Evolutionary conservation across 106 monocot genomes (phyloP).

Genomic region (Acorus calamus): DNA sequence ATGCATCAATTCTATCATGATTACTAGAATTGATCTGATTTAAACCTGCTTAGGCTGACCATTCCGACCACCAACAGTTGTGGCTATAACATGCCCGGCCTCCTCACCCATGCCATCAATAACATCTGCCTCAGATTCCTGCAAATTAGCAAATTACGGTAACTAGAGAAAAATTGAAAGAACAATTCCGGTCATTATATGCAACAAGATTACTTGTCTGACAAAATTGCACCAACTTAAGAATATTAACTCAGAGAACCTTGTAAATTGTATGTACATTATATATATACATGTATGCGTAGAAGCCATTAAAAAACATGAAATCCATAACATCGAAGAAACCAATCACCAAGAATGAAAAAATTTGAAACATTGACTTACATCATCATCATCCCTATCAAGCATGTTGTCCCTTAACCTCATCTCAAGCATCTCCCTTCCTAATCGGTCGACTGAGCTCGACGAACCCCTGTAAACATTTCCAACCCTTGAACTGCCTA

Average conservation of each 20-base stretch:
- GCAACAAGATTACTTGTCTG: not conserved
- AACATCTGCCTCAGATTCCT: conserved; percentile 24
- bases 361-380: not conserved
- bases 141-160: not conserved
- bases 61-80: conserved; percentile 23
- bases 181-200: not conserved
- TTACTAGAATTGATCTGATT: not conserved
- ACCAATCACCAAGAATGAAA: conserved; percentile 1
- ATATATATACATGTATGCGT: not conserved
- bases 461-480: conserved; percentile 15
- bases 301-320: too few species aligned
- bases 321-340: not conserved
- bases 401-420: conserved; percentile 18
- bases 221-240: not conserved
- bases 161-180: not conserved
- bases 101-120: conserved; percentile 21
- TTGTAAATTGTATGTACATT: too few species aligned
- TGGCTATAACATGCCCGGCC: conserved; percentile 22
- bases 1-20: not conserved
- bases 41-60: conserved; percentile 26
- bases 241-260: too few species aligned
- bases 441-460: conserved; percentile 25
- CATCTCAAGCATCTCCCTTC: conserved; percentile 27
- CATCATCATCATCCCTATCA: conserved; percentile 14
- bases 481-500: conserved; percentile 10